Base-by-base conservation (phyloP, 2,329 filamentous ascomycete genomes). In the Graphilbum fragrans region DNA sequence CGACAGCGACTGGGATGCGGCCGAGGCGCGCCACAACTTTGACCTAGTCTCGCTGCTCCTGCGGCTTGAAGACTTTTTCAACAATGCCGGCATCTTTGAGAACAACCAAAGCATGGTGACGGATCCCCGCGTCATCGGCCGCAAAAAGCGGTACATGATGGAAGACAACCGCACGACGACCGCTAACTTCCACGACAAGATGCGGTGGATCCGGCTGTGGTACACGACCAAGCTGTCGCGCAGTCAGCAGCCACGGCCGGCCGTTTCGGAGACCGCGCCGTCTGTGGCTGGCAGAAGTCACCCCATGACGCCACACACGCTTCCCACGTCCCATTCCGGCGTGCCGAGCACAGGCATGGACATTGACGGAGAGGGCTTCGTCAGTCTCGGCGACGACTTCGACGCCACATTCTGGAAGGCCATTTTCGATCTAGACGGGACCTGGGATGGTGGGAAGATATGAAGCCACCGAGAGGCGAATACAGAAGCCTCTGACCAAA, bases 121-220 rank as follows among this genome's bases (percentile, higher is more conserved):
- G 17, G 21, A 14, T 23, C 17, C 21, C 23, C 38, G 12, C 17
- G 33, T 27, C 8, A 18, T 45, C 14, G 41, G 36, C n/a, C 42
- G 47, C 38, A 48, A 52, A 46, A 43, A 44, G 21, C 44, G 49
- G 14, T 53, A 43, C 25, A 20, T 47, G 14, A 52, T 57, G 11
- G 57, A 58, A 2, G 57, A 54, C 3, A 37, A 35, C 29, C 55
- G 51, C 25, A 52, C 55, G 8, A 45, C 57, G 1, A 50, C 61
- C 40, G 41, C 51, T 2, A 54, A 56, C 35, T 58, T 57, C 25
- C 53, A 53, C 32, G 58, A 58, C 39, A 63, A 61, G 43, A 41
- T 62, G 6, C 51, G 57, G 2, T 65, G 62, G 62, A 59, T 65
- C 16, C 48, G 57, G 17, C 56, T 60, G n/a, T 66, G 63, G 63